phyloP scores from a whole-genome alignment of 768 basidiomycete genomes.

The Lentinula lateritia region DNA sequence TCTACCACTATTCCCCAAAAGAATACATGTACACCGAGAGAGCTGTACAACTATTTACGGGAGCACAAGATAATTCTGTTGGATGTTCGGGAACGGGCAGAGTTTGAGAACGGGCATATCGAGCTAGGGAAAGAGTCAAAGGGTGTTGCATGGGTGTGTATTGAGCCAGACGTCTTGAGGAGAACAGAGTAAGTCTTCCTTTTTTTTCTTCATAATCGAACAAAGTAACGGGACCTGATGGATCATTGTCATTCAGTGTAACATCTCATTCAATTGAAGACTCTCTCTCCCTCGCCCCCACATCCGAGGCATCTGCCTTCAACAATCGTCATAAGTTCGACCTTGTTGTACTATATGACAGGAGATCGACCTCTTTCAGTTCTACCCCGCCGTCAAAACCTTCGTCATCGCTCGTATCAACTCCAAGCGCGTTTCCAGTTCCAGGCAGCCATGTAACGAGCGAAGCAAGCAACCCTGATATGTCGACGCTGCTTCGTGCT shows the following conservation, averaged over 20 bases:
- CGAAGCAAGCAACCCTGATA: background rate
- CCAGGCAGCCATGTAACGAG: background rate
- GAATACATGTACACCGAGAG: conserved; percentile 54
- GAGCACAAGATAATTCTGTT: conserved; percentile 67
- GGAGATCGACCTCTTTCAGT: conserved; percentile 48
- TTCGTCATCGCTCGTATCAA: background rate
- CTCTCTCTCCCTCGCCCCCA: conserved; percentile 65
- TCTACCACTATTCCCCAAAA: conserved; percentile 44
- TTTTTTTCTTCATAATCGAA: background rate
- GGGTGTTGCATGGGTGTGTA: conserved; percentile 44
- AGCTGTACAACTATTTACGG: conserved; percentile 52
- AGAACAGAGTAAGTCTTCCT: conserved; percentile 54
- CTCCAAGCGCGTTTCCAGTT: background rate
- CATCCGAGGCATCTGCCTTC: conserved; percentile 70
- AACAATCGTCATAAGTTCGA: conserved; percentile 84
- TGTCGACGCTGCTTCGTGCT: conserved; percentile 45
- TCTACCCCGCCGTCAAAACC: conserved; percentile 47
- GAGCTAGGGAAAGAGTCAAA: conserved; percentile 38
- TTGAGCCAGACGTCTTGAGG: conserved; percentile 75
- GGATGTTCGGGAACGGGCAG: conserved; percentile 75
- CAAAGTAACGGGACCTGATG: background rate
- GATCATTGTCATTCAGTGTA: conserved; percentile 39
- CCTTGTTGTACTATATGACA: conserved; percentile 81
- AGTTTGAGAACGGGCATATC: conserved; percentile 74
- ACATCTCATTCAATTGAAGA: conserved; percentile 66